Evolutionary conservation across 495 filamentous ascomycete species (phyloP), one percentile per base, ranked within the genome.

Genomic region (Geoglossum glabrum): DNA sequence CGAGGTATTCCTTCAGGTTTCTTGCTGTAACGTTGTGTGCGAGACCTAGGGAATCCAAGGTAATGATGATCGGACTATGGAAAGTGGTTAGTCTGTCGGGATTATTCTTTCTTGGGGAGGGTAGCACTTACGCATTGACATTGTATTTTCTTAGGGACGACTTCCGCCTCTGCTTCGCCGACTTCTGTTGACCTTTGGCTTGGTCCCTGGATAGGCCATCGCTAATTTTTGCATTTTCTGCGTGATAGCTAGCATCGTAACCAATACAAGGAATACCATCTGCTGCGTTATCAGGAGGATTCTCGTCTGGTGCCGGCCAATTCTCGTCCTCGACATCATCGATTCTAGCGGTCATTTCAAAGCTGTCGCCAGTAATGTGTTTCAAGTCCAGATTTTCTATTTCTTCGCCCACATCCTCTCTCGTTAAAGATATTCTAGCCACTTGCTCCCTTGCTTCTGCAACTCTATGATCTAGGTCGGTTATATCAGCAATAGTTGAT

Each of bases 1-100:
- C 65, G 25, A 97, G 71, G 69, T 95, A 98, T 6, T 87, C 77
- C 59, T 83, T 87, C 9, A 98, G 75, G 34, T 75, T 72, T 36
- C 64, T 73, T 45, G 84, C 75, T 1, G 86, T 82, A 1, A 69
- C 65, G 0, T 76, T 71, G 64, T 88, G 90, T 0, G 66, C 13
- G 19, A 64, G 38, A 38, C 79, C 82, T 30, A 98, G 72, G 0
- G 92, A 97, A 68, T 98, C 92, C 17, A 98, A 79, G 0, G 86
- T 88, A 61, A 98, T 81, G 57, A 98, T 94, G 25, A 75, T 75
- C 6, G 87, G 79, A 47, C 74, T 74, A 43, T 54, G 54, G 17
- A 27, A 15, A 26, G 27, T n/a, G 8, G 33, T 57, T 40, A 57
- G 55, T 13, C 40, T 21, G 40, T 21, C 23, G 40, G 17, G 23